Percentiles rank a stretch among this genome's conserved stretches.
phyloP scores from a whole-genome alignment of 768 basidiomycete genomes.

The Suillus clintonianus region DNA sequence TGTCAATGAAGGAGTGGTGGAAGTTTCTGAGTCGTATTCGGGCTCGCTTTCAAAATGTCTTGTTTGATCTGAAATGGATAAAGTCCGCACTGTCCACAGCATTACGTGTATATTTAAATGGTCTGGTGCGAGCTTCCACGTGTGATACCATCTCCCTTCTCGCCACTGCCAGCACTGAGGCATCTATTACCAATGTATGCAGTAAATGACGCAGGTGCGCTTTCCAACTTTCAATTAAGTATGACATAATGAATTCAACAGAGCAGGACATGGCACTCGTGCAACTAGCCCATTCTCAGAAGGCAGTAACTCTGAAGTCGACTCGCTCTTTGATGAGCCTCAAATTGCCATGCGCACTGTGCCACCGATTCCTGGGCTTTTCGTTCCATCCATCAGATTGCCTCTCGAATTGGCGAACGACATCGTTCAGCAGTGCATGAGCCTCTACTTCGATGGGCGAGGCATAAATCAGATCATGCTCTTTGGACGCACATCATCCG shows the following conservation, averaged over 20 bases:
- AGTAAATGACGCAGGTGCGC: not conserved
- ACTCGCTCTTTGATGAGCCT: constrained; percentile 57
- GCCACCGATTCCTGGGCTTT: constrained; percentile 68
- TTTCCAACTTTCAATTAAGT: not conserved
- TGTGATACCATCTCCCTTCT: not conserved
- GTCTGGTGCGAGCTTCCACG: not conserved
- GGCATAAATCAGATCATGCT: constrained; percentile 84
- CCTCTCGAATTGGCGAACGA: constrained; percentile 52
- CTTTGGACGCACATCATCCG: constrained; percentile 54
- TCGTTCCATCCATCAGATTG: constrained; percentile 53
- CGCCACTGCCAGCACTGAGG: not conserved
- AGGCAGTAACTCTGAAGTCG: constrained; percentile 16
- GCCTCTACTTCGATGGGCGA: constrained; percentile 52
- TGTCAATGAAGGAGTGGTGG: not conserved
- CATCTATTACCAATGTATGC: constrained; percentile 14
- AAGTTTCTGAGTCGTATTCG: not conserved
- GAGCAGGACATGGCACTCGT: not conserved
- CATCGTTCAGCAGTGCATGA: constrained; percentile 52
- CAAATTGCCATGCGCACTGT: constrained; percentile 33
- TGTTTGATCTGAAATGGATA: not conserved
- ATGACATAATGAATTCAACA: not conserved
- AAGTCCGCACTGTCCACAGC: not conserved
- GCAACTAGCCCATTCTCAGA: not conserved
- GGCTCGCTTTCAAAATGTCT: not conserved
- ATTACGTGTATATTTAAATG: not conserved